Evolutionary conservation across 257 asterid species (phyloP).

Genomic region (Lycium ferocissimum): DNA sequence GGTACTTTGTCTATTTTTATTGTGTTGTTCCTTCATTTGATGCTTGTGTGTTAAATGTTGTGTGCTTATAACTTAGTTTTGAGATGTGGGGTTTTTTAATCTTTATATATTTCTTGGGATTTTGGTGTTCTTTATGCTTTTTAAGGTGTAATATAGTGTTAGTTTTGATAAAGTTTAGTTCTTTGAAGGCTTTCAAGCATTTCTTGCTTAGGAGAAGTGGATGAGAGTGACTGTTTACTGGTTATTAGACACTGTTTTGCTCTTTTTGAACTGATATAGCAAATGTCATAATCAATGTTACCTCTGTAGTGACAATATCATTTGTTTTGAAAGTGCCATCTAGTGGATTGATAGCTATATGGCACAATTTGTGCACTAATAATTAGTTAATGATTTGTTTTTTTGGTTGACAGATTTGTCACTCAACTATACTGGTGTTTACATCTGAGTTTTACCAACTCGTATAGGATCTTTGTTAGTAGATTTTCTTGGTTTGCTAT

Average conservation of each 20-base stretch:
- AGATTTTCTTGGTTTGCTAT: slow-evolving; percentile 1
- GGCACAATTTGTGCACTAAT: too few relatives aligned
- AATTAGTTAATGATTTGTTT: background rate
- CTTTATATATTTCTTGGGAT: background rate
- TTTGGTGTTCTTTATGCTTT: slow-evolving; percentile 11
- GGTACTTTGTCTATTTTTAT: slow-evolving; percentile 18
- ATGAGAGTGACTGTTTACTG: background rate
- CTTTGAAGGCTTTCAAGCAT: slow-evolving; percentile 6
- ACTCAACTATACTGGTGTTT: background rate
- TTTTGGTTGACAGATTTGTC: background rate
- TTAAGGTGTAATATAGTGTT: slow-evolving; percentile 22
- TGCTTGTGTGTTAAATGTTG: slow-evolving; percentile 24
- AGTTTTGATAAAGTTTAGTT: slow-evolving; percentile 23
- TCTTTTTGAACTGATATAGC: too few relatives aligned
- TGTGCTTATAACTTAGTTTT: slow-evolving; percentile 10
- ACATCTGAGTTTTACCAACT: background rate
- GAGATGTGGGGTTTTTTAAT: slow-evolving; percentile 33
- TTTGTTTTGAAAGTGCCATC: too few relatives aligned
- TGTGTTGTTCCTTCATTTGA: slow-evolving; percentile 6
- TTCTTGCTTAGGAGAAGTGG: background rate
- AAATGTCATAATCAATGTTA: too few relatives aligned
- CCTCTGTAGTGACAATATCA: too few relatives aligned
- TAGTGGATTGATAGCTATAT: too few relatives aligned
- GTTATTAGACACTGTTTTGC: background rate
- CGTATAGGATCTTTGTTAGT: slow-evolving; percentile 18